Conservation (phyloP, 345 rosid genomes). For the Sonneratia caseolaris region DNA sequence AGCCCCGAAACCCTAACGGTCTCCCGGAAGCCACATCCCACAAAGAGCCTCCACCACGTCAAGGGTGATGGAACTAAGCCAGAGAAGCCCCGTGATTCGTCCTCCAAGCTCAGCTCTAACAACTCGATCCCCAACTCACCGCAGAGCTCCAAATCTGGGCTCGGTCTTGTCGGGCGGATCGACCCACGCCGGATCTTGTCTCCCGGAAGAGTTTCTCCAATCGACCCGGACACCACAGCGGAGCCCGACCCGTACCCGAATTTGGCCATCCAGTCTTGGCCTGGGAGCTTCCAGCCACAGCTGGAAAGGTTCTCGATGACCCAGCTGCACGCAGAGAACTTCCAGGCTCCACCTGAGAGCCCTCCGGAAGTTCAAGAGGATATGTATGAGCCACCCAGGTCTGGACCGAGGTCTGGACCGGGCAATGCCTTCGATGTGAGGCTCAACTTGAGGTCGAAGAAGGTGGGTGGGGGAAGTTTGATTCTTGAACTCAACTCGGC, state of each 20-base stretch:
- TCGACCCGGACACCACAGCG: slow-evolving; percentile 47
- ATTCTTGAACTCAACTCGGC: slow-evolving; percentile 62
- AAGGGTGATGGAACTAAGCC: slow-evolving; percentile 8
- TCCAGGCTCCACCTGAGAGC: slow-evolving; percentile 29
- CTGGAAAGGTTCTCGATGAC: slow-evolving; percentile 20
- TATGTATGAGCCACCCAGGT: slow-evolving; percentile 10
- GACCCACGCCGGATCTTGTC: slow-evolving; percentile 90
- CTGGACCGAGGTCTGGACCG: slow-evolving; percentile 22
- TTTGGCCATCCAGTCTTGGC: slow-evolving; percentile 18
- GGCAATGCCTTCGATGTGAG: slow-evolving; percentile 46
- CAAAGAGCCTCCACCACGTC: slow-evolving; percentile 12
- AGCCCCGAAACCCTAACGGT: slow-evolving; percentile 56
- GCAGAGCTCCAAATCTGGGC: slow-evolving; percentile 55
- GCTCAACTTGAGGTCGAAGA: slow-evolving; percentile 59
- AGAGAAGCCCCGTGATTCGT: slow-evolving; percentile 20
- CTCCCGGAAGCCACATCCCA: slow-evolving; percentile 11
- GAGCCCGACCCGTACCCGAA: slow-evolving; percentile 20
- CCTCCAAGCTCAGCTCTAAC: slow-evolving; percentile 23
- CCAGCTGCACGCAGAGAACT: slow-evolving; percentile 29
- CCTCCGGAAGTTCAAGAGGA: slow-evolving; percentile 18
- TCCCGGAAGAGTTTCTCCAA: slow-evolving; percentile 92
- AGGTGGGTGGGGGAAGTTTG: slow-evolving; percentile 40
- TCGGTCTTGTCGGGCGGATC: slow-evolving; percentile 60
- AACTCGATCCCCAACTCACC: slow-evolving; percentile 58
- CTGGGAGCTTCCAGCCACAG: slow-evolving; percentile 30